Conservation (phyloP, 2,329 filamentous ascomycete genomes). For the Parastagonospora nodorum region DNA sequence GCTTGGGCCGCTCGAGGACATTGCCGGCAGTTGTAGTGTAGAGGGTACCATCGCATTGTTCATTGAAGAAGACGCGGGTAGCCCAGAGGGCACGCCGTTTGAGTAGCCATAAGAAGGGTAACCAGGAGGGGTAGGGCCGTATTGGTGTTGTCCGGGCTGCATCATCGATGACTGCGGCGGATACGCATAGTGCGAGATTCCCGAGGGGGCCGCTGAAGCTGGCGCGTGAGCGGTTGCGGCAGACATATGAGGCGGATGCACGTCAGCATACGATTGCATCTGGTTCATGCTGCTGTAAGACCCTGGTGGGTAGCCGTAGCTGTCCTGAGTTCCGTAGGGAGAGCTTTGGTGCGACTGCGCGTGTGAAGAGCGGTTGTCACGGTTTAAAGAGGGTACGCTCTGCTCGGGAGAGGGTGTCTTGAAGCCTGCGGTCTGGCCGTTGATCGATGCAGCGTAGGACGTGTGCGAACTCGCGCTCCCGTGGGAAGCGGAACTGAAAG, state of each 20-base stretch:
- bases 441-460: slow-evolving; percentile 61
- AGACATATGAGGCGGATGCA: slow-evolving; percentile 76
- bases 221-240: slow-evolving; percentile 75
- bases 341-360: slow-evolving; percentile 46
- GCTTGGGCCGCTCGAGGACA: slow-evolving; percentile 40
- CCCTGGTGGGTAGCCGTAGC: slow-evolving; percentile 43
- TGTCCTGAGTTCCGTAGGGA: slow-evolving; percentile 46
- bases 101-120: slow-evolving; percentile 75
- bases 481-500: slow-evolving; percentile 66
- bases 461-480: slow-evolving; percentile 60
- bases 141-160: slow-evolving; percentile 70
- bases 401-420: slow-evolving; percentile 80
- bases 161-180: slow-evolving; percentile 71
- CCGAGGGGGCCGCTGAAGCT: slow-evolving; percentile 75
- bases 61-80: slow-evolving; percentile 74
- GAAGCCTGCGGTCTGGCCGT: slow-evolving; percentile 60
- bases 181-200: slow-evolving; percentile 76
- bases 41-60: slow-evolving; percentile 68
- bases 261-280: slow-evolving; percentile 82
- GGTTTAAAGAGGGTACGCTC: slow-evolving; percentile 53
- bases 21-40: slow-evolving; percentile 65
- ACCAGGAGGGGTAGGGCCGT: slow-evolving; percentile 62
- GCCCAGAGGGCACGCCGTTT: slow-evolving; percentile 76
- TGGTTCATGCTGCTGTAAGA: slow-evolving; percentile 75
- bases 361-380: slow-evolving; percentile 44